Evolutionary conservation across 1,139 yeast species (phyloP).

Genomic region (Blastobotrys serpentis): DNA sequence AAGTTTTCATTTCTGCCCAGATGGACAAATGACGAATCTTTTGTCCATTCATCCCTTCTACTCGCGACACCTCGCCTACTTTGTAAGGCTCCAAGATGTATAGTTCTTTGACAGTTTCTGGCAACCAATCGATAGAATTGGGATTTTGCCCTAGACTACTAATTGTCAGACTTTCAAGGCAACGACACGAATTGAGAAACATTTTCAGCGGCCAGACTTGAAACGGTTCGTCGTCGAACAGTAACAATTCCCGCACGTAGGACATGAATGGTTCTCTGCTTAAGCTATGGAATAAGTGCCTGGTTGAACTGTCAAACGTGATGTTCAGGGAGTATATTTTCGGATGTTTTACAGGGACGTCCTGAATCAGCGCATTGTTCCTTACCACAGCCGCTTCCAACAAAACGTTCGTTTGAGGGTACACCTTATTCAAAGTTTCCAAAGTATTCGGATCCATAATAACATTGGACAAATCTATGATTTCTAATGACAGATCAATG

Average conservation of each 20-base stretch:
- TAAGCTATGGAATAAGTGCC: neutral
- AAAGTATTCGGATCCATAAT: neutral
- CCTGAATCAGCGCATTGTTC: neutral
- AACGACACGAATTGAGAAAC: neutral
- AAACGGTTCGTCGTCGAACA: conserved; percentile 2
- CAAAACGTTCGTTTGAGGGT: neutral
- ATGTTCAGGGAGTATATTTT: conserved; percentile 1
- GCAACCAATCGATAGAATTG: neutral
- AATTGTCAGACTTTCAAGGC: neutral
- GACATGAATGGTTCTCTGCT: conserved; percentile 3
- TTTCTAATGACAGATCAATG: neutral
- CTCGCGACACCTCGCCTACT: neutral
- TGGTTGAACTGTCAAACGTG: neutral
- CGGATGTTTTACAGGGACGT: conserved; percentile 1
- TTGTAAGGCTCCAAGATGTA: neutral
- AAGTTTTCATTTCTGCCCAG: neutral
- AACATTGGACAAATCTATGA: neutral
- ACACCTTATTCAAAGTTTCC: neutral
- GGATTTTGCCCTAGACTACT: neutral
- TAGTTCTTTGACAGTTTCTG: neutral
- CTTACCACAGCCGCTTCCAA: neutral
- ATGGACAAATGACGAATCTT: neutral
- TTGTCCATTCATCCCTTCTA: neutral
- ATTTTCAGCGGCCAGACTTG: neutral
- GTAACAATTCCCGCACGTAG: neutral